Evolutionary conservation across 495 filamentous ascomycete genomes (phyloP), one percentile per base, ranked within the genome.

Genomic region (Hypoxylon fuscum): DNA sequence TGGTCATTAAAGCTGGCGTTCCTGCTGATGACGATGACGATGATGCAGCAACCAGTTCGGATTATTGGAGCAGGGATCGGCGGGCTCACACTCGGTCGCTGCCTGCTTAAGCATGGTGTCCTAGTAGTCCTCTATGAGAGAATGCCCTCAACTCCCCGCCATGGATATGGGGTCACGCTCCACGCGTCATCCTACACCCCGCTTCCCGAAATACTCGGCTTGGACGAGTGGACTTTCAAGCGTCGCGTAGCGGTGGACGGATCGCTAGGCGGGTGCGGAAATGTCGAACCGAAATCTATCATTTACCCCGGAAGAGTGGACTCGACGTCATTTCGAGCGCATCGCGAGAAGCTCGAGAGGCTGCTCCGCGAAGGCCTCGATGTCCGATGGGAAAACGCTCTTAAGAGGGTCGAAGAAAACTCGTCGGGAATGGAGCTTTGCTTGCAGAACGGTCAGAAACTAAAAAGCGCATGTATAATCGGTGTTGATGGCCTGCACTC

Each of bases 401-500:
- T 78, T 15, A 40, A 54, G 23, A 42, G 46, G 8, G 38, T 71
- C 34, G 32, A 61, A 64, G 3, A 34, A 3, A 2, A 2, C 3
- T 34, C 31, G 9, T 34, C 31, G 31, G 31, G 31, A 34, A 10
- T 10, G 8, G 31, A 34, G 31, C 2, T 34, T 10, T 11, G 9
- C 9, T 11, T 34, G 2, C 31, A 34, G 31, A 59, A 62, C 21
- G 69, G 64, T 2, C 27, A 62, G n/a, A 37, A 9, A 20, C 7
- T 70, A 18, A 31, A 68, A 25, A 62, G 50, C n/a, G 23, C 53
- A n/a, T 37, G 61, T 27, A 37, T 79, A 7, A 53, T 79, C 14
- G 78, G 66, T 7, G 61, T 66, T 1, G 74, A 78, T 58, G 78
- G 78, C 10, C 47, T 62, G n/a, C 76, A 78, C 57, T 79, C 76